phyloP scores from a whole-genome alignment of 2,329 filamentous ascomycete species.

The Ustulina deusta region DNA sequence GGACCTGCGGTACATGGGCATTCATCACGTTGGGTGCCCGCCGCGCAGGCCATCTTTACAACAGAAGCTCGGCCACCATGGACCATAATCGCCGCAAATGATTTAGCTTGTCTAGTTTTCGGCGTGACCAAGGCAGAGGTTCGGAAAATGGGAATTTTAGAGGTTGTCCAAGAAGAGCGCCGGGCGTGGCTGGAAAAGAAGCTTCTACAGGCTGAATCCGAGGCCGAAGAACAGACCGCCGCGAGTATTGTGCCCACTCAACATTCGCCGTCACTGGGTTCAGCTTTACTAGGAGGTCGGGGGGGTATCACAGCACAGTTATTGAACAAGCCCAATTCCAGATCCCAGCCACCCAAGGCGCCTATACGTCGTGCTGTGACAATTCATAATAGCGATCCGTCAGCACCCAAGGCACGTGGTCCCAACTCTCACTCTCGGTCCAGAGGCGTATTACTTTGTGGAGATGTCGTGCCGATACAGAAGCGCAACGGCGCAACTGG shows the following conservation, averaged over 20 bases:
- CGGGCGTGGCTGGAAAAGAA: constrained; percentile 91
- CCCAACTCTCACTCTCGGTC: constrained; percentile 80
- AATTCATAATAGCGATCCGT: constrained; percentile 67
- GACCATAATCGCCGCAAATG: constrained; percentile 96
- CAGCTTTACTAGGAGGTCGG: constrained; percentile 74
- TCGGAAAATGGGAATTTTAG: constrained; percentile 91
- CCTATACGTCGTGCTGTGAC: constrained; percentile 73
- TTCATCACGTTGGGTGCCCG: constrained; percentile 88
- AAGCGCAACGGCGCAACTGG: constrained; percentile 94
- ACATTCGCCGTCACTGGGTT: constrained; percentile 56
- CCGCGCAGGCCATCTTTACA: constrained; percentile 96
- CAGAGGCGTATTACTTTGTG: constrained; percentile 89
- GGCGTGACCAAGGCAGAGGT: constrained; percentile 98
- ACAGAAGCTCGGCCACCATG: constrained; percentile 92
- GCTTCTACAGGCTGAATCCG: constrained; percentile 72
- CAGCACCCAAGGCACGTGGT: constrained; percentile 65
- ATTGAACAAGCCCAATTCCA: constrained; percentile 81
- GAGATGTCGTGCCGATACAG: constrained; percentile 97
- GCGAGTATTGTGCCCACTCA: constrained; percentile 55
- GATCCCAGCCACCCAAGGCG: constrained; percentile 65
- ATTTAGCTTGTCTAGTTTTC: constrained; percentile 96
- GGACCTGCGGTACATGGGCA: constrained; percentile 82
- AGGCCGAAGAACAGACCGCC: constrained; percentile 56
- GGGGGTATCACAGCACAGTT: constrained; percentile 87
- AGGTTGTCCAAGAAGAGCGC: constrained; percentile 91